Conservation (phyloP, 78 protist species). For the Speleostelium caveatum region DNA sequence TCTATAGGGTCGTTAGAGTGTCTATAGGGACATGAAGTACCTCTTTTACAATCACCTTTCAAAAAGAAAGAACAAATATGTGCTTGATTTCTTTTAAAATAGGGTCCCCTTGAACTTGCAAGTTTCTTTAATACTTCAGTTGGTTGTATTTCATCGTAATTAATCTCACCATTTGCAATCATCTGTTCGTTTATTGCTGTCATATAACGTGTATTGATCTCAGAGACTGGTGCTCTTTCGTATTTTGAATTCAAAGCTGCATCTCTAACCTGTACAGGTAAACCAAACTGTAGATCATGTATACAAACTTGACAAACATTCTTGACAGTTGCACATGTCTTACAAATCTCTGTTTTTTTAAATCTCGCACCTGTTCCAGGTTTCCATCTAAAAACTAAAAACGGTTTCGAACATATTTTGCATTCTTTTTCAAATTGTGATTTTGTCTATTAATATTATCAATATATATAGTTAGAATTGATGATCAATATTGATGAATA, state of each 20-base stretch:
- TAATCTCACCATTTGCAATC: conserved; percentile 47
- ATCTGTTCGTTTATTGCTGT: conserved; percentile 17
- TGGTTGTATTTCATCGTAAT: conserved; percentile 61
- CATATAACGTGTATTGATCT: conserved; percentile 54
- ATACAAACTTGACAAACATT: conserved; percentile 97
- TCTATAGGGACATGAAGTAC: conserved; percentile 87
- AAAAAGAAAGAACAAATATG: conserved; percentile 89
- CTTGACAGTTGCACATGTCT: conserved; percentile 93
- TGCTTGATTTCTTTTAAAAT: conserved; percentile 80
- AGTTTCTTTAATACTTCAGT: conserved; percentile 41
- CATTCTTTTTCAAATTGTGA: conserved; percentile 42
- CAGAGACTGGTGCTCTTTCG: conserved; percentile 55
- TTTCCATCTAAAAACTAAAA: conserved; percentile 89
- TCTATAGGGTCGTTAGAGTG: neutral
- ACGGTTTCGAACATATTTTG: conserved; percentile 90
- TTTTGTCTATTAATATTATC: conserved; percentile 13
- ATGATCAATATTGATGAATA: neutral
- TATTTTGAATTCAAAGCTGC: conserved; percentile 47
- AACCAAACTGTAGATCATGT: conserved; percentile 93
- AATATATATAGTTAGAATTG: neutral
- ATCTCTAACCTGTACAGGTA: conserved; percentile 95
- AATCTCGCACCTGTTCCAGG: conserved; percentile 84
- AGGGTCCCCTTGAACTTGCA: conserved; percentile 83
- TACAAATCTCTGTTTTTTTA: conserved; percentile 94
- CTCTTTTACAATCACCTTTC: conserved; percentile 90